Conservation (phyloP, 805 yeast species). For the Candida adriatica region DNA sequence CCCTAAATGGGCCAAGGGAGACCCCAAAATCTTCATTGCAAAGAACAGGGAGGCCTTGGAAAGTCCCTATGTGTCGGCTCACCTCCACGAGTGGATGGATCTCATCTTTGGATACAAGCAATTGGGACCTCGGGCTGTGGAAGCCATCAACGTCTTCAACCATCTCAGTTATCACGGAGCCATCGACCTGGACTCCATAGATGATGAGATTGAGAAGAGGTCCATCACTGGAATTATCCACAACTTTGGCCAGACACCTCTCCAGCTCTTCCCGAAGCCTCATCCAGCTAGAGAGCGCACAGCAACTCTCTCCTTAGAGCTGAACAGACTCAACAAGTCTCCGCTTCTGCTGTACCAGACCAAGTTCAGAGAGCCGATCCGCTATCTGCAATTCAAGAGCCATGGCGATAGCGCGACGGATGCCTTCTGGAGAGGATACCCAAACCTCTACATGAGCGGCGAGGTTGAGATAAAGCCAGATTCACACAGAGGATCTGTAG, state of each 20-base stretch:
- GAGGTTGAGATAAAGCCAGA: conserved; percentile 21
- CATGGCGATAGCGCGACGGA: conserved; percentile 27
- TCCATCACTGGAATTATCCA: conserved; percentile 83
- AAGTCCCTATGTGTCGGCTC: conserved; percentile 69
- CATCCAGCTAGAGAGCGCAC: conserved; percentile 47
- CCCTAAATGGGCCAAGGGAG: conserved; percentile 82
- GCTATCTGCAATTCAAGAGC: conserved; percentile 37
- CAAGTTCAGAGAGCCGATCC: conserved; percentile 33
- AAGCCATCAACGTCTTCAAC: conserved; percentile 71
- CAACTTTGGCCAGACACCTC: conserved; percentile 89
- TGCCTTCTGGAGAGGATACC: conserved; percentile 46
- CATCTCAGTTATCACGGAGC: conserved; percentile 82
- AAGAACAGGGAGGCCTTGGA: conserved; percentile 82
- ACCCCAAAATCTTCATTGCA: conserved; percentile 64
- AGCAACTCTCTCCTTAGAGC: conserved; percentile 31
- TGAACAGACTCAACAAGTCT: conserved; percentile 23
- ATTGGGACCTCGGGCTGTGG: conserved; percentile 61
- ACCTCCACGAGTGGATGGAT: conserved; percentile 81
- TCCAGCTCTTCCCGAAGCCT: conserved; percentile 59
- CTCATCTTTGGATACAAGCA: conserved; percentile 78
- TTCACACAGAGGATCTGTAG: conserved; percentile 16
- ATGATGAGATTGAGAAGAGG: conserved; percentile 64
- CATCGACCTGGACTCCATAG: conserved; percentile 64
- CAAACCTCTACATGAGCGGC: conserved; percentile 24
- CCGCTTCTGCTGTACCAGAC: conserved; percentile 40